Evolutionary conservation across 805 yeast species (phyloP).

Genomic region (Henningerozyma blattae): DNA sequence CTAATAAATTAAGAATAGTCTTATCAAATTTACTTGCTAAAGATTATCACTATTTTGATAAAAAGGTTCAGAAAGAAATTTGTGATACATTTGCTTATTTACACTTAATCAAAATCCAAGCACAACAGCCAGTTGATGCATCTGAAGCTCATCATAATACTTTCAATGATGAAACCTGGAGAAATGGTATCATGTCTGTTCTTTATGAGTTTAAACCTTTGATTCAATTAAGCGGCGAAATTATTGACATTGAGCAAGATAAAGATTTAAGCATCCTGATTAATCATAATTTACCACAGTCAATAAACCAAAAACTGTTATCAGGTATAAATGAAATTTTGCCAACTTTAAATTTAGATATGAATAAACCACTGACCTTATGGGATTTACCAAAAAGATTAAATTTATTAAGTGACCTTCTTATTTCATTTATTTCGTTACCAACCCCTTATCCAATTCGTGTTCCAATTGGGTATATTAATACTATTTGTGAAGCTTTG

Average conservation of each 20-base stretch:
- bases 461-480: constrained; percentile 51
- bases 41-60: constrained; percentile 30
- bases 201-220: constrained; percentile 44
- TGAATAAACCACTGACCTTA: constrained; percentile 41
- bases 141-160: constrained; percentile 23
- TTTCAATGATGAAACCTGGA: constrained; percentile 34
- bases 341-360: constrained; percentile 43
- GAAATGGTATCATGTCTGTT: constrained; percentile 34
- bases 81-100: constrained; percentile 42
- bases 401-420: constrained; percentile 31
- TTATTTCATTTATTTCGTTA: constrained; percentile 35
- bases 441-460: constrained; percentile 44
- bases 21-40: constrained; percentile 27
- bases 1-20: constrained; percentile 43
- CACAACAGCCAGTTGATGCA: constrained; percentile 27
- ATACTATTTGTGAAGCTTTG: constrained; percentile 41
- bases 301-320: constrained; percentile 1
- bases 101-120: constrained; percentile 44
- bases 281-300: constrained; percentile 27
- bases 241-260: constrained; percentile 48
- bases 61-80: constrained; percentile 28
- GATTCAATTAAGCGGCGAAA: constrained; percentile 42
- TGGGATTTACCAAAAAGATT: constrained; percentile 41
- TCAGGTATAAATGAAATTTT: constrained; percentile 21
- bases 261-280: constrained; percentile 32